A percentile compares a stretch with the other conserved stretches of the same genome.
Conservation (phyloP, 1,139 yeast species). For the Kurtzmaniella quercitrusa region DNA sequence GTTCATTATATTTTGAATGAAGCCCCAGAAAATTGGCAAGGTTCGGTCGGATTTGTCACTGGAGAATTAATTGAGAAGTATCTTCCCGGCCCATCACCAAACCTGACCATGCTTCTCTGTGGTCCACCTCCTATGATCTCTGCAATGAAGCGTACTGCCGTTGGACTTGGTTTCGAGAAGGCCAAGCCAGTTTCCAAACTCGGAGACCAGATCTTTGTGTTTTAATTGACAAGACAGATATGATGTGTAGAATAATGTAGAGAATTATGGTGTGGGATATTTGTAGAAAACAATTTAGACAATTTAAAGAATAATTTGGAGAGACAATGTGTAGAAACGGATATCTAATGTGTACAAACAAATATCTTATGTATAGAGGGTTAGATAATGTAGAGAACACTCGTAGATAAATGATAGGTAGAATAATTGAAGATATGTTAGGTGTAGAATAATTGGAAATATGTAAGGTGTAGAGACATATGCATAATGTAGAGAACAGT, state of each 20-base stretch:
- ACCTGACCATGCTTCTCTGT: slow-evolving; percentile 76
- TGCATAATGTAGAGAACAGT: no score
- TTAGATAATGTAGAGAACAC: no score
- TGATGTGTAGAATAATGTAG: neutral
- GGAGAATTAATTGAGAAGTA: slow-evolving; percentile 59
- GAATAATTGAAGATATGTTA: no score
- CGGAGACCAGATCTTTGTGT: slow-evolving; percentile 90
- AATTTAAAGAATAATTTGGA: no score
- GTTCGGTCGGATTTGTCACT: slow-evolving; percentile 62
- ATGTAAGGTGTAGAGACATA: no score
- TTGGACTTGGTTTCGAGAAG: slow-evolving; percentile 73
- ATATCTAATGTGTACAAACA: no score
- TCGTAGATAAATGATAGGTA: no score
- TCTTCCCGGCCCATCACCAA: slow-evolving; percentile 56
- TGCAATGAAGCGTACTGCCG: slow-evolving; percentile 82
- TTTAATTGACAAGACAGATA: slow-evolving; percentile 32
- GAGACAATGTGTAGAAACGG: no score
- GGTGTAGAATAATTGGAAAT: no score
- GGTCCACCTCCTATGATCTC: slow-evolving; percentile 88
- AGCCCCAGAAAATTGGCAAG: slow-evolving; percentile 47
- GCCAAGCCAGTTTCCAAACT: slow-evolving; percentile 89
- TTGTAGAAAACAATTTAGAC: no score
- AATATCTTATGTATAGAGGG: no score
- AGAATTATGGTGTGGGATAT: no score
- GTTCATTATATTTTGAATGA: slow-evolving; percentile 79